These are phyloP conservation scores for Nepenthes gracilis DNA, from an alignment of 148 eudicot species.

Conservation along the genomic window DNA sequence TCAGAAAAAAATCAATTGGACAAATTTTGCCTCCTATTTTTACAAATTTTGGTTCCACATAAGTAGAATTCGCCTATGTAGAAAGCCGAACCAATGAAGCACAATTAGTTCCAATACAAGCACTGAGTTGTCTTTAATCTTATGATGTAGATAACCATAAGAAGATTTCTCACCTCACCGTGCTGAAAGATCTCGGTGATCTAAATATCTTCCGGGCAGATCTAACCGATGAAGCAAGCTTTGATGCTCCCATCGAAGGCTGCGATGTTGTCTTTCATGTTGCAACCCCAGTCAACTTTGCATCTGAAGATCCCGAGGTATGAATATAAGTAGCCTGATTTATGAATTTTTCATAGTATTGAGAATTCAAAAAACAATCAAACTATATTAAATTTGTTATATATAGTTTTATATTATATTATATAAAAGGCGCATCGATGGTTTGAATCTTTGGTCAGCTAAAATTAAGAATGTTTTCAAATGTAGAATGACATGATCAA, in stretches of 20 bases:
- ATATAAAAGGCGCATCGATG: no score
- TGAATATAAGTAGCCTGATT: neutral
- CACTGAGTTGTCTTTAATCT: no score
- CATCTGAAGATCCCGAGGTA: constrained; percentile 67
- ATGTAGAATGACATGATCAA: constrained; percentile 62
- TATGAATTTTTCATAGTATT: neutral
- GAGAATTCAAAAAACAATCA: neutral
- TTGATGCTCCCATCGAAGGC: constrained; percentile 43
- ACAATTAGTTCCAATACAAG: no score
- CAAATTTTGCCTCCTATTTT: neutral
- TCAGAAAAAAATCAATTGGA: neutral
- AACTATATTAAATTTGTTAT: neutral
- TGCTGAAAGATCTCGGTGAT: constrained; percentile 29
- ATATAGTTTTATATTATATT: neutral
- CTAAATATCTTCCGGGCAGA: constrained; percentile 42
- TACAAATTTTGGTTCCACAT: no score
- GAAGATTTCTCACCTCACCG: constrained; percentile 36
- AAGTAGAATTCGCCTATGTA: no score
- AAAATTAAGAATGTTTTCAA: neutral
- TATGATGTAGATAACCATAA: constrained; percentile 31
- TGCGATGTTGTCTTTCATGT: constrained; percentile 51
- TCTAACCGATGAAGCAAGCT: constrained; percentile 47
- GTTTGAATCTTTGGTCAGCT: no score
- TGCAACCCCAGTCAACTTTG: constrained; percentile 64
- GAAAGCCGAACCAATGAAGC: no score